These are phyloP conservation scores for Colletotrichum spinosum DNA, from an alignment of 2,329 filamentous ascomycete species.

Conservation along the genomic window DNA sequence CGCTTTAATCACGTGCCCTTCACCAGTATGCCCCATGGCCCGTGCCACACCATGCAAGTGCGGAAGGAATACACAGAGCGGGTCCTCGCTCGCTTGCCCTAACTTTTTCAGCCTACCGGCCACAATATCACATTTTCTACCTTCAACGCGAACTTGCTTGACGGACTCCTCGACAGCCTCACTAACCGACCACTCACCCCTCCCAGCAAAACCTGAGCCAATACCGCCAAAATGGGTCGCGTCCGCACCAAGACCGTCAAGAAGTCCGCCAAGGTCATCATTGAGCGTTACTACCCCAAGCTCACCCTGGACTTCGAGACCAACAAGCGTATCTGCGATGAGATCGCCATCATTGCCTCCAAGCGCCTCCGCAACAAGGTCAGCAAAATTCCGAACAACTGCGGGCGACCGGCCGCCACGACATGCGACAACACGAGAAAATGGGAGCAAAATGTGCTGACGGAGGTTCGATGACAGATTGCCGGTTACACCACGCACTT, in stretches of 20 bases:
- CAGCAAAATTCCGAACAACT: constrained; percentile 41
- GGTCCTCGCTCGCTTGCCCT: constrained; percentile 17
- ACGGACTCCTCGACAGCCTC: constrained; percentile 63
- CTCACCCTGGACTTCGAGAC: constrained; percentile 99
- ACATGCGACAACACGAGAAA: not conserved
- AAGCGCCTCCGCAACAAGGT: constrained; percentile 99
- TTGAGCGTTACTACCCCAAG: constrained; percentile 98
- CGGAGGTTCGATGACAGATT: constrained; percentile 67
- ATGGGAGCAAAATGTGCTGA: constrained; percentile 9
- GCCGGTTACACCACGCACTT: constrained; percentile 98
- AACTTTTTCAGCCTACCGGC: constrained; percentile 5
- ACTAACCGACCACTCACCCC: constrained; percentile 47
- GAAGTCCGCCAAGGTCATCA: constrained; percentile 98
- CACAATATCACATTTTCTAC: constrained; percentile 21
- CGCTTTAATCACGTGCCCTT: not conserved
- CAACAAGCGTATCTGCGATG: constrained; percentile 99
- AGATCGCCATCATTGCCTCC: constrained; percentile 98
- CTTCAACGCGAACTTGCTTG: constrained; percentile 25
- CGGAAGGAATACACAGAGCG: not conserved
- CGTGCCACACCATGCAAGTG: not conserved
- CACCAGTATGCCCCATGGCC: constrained; percentile 20
- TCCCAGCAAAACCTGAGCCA: constrained; percentile 49
- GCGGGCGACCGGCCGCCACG: not conserved
- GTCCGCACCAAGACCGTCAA: constrained; percentile 78
- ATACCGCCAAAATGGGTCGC: constrained; percentile 75